Conservation (phyloP, 1,284 basidiomycete species). For the Acaromyces ingoldii region DNA sequence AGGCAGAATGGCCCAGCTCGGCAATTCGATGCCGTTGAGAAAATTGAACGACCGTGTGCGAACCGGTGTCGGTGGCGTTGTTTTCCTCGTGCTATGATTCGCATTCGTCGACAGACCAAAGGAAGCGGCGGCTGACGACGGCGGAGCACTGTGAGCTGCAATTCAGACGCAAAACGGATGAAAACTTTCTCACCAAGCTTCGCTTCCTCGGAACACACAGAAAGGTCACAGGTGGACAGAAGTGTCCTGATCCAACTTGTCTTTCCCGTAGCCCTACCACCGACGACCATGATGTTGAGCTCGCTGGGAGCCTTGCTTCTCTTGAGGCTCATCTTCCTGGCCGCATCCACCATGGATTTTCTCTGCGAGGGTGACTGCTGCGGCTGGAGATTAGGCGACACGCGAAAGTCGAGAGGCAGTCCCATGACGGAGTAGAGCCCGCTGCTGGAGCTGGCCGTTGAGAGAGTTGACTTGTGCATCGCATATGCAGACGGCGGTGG, state of each 20-base stretch:
- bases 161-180: no score
- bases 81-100: conserved; percentile 1
- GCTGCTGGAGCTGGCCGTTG: no score
- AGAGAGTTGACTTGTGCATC: no score
- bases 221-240: neutral
- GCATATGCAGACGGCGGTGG: no score
- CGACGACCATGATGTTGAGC: neutral
- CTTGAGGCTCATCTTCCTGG: neutral
- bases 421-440: no score
- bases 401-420: no score
- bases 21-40: conserved; percentile 3
- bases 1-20: neutral
- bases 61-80: neutral
- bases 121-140: neutral
- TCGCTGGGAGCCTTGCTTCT: conserved; percentile 1
- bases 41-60: neutral
- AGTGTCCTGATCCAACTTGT: conserved; percentile 4
- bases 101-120: neutral
- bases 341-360: neutral
- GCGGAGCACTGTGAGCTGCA: no score
- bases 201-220: conserved; percentile 1
- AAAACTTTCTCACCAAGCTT: no score
- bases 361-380: no score
- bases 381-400: no score
- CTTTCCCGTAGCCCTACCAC: neutral